These are phyloP conservation scores for Dactylella cylindrospora DNA, from an alignment of 2,329 filamentous ascomycete species.

Conservation along the genomic window DNA sequence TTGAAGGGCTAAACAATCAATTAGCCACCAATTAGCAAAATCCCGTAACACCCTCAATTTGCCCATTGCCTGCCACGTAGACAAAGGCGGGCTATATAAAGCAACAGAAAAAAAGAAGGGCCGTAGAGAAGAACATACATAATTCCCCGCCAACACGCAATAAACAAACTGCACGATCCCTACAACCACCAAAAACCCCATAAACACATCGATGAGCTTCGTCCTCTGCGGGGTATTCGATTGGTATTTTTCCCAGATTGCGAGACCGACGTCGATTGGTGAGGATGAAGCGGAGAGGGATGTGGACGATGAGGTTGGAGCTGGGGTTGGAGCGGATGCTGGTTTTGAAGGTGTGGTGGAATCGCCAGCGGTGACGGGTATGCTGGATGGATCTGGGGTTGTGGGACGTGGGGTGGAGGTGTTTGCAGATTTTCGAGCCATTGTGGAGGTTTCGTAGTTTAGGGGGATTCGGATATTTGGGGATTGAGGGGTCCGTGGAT, in stretches of 20 bases:
- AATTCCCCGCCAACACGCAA: conserved; percentile 88
- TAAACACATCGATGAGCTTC: conserved; percentile 87
- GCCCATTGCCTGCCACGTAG: too few species aligned
- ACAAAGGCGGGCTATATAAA: too few species aligned
- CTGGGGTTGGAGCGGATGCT: background rate
- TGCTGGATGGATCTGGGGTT: conserved; percentile 30
- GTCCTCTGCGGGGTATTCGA: conserved; percentile 82
- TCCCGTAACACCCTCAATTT: too few species aligned
- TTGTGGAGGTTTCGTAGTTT: conserved; percentile 26
- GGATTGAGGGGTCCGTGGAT: background rate
- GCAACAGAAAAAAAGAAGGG: background rate
- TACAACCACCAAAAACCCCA: conserved; percentile 80
- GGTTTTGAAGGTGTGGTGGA: conserved; percentile 2
- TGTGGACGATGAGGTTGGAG: conserved; percentile 1
- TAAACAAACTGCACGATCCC: conserved; percentile 92
- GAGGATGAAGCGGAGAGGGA: conserved; percentile 22
- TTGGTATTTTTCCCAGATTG: conserved; percentile 73
- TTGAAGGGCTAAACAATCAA: conserved; percentile 79
- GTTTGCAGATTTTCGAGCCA: conserved; percentile 38
- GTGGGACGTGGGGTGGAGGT: conserved; percentile 28
- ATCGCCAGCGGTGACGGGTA: conserved; percentile 22
- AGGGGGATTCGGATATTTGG: background rate
- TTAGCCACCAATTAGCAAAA: too few species aligned
- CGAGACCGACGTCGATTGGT: conserved; percentile 25
- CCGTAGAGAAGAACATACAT: conserved; percentile 65